Percentiles rank a stretch among this genome's conserved stretches.
Conservation (phyloP, 2,329 filamentous ascomycete species). For the Pseudogymnoascus sp. region DNA sequence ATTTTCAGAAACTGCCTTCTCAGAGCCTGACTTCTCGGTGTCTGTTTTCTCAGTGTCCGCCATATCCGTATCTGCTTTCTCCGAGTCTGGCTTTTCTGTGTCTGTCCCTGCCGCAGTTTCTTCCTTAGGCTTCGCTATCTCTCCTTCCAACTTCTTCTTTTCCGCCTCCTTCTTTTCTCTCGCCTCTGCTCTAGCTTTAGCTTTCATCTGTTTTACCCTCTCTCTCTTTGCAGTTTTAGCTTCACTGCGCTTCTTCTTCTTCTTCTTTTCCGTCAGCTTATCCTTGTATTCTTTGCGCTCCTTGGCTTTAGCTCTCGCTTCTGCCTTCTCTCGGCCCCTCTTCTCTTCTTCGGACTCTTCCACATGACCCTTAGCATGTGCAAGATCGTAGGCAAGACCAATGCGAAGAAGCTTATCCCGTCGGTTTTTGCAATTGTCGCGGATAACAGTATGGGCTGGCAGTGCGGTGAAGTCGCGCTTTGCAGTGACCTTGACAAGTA, state of each 20-base stretch:
- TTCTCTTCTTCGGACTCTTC: slow-evolving; percentile 41
- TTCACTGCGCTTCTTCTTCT: slow-evolving; percentile 37
- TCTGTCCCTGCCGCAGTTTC: slow-evolving; percentile 10
- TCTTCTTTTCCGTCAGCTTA: slow-evolving; percentile 45
- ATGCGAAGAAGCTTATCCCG: slow-evolving; percentile 50
- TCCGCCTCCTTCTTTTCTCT: slow-evolving; percentile 30
- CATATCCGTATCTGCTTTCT: slow-evolving; percentile 22
- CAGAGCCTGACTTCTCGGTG: slow-evolving; percentile 22
- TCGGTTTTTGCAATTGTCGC: slow-evolving; percentile 36
- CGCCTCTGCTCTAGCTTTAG: slow-evolving; percentile 33
- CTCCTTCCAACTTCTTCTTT: slow-evolving; percentile 17
- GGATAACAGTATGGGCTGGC: slow-evolving; percentile 49
- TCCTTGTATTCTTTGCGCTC: slow-evolving; percentile 38
- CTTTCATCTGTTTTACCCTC: slow-evolving; percentile 32
- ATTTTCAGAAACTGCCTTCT: slow-evolving; percentile 22
- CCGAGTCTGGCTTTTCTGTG: slow-evolving; percentile 25
- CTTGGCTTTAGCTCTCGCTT: slow-evolving; percentile 31
- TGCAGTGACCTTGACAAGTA: slow-evolving; percentile 49
- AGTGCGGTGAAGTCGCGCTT: slow-evolving; percentile 35
- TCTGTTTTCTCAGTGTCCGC: slow-evolving; percentile 23
- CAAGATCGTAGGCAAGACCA: slow-evolving; percentile 51
- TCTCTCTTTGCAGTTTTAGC: slow-evolving; percentile 35
- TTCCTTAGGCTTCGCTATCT: slow-evolving; percentile 17
- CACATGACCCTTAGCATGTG: slow-evolving; percentile 51
- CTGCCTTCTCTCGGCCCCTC: slow-evolving; percentile 20